Base-by-base conservation (phyloP, 75 land plant genomes). In the Pinus taeda region DNA sequence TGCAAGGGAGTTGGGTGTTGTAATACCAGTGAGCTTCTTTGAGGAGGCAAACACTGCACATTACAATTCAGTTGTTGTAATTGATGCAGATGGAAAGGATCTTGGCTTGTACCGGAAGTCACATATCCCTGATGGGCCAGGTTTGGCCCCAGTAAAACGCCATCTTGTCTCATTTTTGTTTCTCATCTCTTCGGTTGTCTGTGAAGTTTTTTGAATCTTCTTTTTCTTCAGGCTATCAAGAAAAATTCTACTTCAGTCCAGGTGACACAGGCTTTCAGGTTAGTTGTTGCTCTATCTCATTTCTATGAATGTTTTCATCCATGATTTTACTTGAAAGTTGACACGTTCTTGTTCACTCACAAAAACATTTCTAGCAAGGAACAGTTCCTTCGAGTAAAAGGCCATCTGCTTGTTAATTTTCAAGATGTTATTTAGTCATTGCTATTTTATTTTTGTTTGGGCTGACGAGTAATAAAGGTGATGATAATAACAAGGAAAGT, bases 251-350 rank as follows among this genome's bases (percentile, higher is more conserved):
- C 70, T 96, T 96, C 81, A 96, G 92, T 74, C 98, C 95, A 15
- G 99, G 99, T n/a, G 99, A 94, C 81, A 94, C 99, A 71, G 99
- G 99, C 57, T 94, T 96, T 74, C 94, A 96, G 98, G 98, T 92
- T 26, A 7, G 77, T 74, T 42, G 24, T 45, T n/a, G 2, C 6
- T 53, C 42, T 79, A 55, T 36, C 75, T 66, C 7, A n/a, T 65
- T 65, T 65, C 69, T 17, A 8, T 22, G 11, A 69, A 39, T 69
- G 15, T 62, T 1, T 69, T 37, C 9, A 42, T 4, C 78, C 17
- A 42, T 39, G 11, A 67, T 36, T 39, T 36, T 20, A 39, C 20
- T 67, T 67, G 8, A 18, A 26, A 26, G 26, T 26, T 26, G 26
- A 26, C 60, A 3, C 24, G 13, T 26, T 33, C 70, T 60, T 30